Conservation (phyloP, 2,329 filamentous ascomycete genomes). For the Aureobasidium sp. region DNA sequence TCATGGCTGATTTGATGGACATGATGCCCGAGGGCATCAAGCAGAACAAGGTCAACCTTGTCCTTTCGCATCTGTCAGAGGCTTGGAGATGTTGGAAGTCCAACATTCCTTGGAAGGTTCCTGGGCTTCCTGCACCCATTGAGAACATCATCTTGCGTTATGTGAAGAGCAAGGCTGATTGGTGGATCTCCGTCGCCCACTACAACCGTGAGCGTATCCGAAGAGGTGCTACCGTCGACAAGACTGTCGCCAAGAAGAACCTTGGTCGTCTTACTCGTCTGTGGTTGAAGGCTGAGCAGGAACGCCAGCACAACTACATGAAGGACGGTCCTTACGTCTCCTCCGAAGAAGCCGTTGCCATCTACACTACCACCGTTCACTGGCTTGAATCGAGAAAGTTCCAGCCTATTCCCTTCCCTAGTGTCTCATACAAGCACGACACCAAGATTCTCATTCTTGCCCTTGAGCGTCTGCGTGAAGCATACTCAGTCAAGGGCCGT, state of each 20-base stretch:
- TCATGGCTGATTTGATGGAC: slow-evolving; percentile 98
- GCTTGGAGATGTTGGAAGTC: slow-evolving; percentile 99
- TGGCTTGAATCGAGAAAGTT: slow-evolving; percentile 98
- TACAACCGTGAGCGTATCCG: slow-evolving; percentile 98
- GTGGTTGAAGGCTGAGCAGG: slow-evolving; percentile 97
- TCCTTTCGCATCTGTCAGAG: slow-evolving; percentile 92
- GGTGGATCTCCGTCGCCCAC: slow-evolving; percentile 99
- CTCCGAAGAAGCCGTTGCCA: slow-evolving; percentile 95
- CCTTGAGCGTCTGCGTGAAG: slow-evolving; percentile 82
- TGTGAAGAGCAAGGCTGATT: slow-evolving; percentile 98
- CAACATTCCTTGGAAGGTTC: slow-evolving; percentile 99
- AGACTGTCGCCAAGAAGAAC: slow-evolving; percentile 99
- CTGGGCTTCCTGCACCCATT: slow-evolving; percentile 88
- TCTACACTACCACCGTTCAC: slow-evolving; percentile 97
- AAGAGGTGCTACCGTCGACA: slow-evolving; percentile 92
- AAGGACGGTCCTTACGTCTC: slow-evolving; percentile 98
- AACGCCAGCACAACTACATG: slow-evolving; percentile 98
- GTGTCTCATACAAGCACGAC: slow-evolving; percentile 98
- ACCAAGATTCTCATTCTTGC: slow-evolving; percentile 97
- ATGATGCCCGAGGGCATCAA: slow-evolving; percentile 99
- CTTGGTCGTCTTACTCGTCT: slow-evolving; percentile 85
- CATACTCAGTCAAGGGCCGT: slow-evolving; percentile 94
- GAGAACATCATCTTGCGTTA: slow-evolving; percentile 98
- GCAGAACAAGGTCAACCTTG: slow-evolving; percentile 98
- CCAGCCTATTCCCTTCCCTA: slow-evolving; percentile 96